Conservation (phyloP, 805 yeast species). For the Candida loeiensis region DNA sequence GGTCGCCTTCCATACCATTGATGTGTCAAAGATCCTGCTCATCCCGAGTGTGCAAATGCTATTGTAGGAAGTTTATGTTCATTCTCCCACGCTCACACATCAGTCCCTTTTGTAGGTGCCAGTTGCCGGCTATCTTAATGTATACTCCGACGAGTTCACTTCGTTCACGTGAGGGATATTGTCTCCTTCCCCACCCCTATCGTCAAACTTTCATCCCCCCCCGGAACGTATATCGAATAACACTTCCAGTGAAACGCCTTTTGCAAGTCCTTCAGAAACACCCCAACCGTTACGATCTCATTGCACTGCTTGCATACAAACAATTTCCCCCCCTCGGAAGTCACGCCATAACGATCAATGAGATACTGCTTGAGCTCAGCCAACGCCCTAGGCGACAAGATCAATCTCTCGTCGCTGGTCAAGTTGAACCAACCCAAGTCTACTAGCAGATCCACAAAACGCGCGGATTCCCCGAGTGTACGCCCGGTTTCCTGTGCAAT, state of each 20-base stretch:
- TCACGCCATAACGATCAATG: constrained; percentile 39
- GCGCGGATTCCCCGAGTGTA: constrained; percentile 35
- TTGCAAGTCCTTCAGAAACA: constrained; percentile 20
- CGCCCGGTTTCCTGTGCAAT: constrained; percentile 23
- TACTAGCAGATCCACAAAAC: constrained; percentile 37
- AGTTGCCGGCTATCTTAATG: too few relatives aligned
- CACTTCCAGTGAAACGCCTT: constrained; percentile 47
- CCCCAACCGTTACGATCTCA: constrained; percentile 54
- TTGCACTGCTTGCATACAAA: constrained; percentile 49
- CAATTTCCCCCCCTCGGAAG: constrained; percentile 32
- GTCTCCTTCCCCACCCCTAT: constrained; percentile 9
- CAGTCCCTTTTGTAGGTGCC: too few relatives aligned
- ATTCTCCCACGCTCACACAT: too few relatives aligned
- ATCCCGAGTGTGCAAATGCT: too few relatives aligned
- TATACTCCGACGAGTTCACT: too few relatives aligned
- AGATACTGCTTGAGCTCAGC: constrained; percentile 48
- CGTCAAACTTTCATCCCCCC: constrained; percentile 10
- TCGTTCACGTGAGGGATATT: too few relatives aligned
- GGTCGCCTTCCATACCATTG: too few relatives aligned
- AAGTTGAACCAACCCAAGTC: constrained; percentile 54
- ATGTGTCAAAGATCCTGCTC: too few relatives aligned
- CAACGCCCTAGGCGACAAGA: constrained; percentile 39
- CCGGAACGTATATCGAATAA: constrained; percentile 34
- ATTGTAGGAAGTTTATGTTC: too few relatives aligned
- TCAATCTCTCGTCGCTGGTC: constrained; percentile 28